Percentiles rank a stretch among this genome's conserved stretches.
Evolutionary conservation across 2,329 filamentous ascomycete species (phyloP).

Genomic region (Colletotrichum sp.): DNA sequence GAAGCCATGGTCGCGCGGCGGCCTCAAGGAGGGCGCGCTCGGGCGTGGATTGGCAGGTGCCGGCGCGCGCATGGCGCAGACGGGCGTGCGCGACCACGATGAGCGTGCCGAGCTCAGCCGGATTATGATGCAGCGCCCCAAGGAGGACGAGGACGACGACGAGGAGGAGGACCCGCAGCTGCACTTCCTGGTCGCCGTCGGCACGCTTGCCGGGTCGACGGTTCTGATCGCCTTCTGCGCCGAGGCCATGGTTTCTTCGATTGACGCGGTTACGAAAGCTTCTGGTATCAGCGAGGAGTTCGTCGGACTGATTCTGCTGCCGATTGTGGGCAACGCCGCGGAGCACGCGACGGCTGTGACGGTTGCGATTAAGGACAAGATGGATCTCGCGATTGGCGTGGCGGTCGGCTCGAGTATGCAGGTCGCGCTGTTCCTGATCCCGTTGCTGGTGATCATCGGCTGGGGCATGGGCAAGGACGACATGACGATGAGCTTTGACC

Average conservation of each 20-base stretch:
- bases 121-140: slow-evolving; percentile 45
- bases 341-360: slow-evolving; percentile 83
- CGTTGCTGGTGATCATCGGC: slow-evolving; percentile 76
- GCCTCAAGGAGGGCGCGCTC: slow-evolving; percentile 36
- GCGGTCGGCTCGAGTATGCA: slow-evolving; percentile 83
- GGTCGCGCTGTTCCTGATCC: slow-evolving; percentile 80
- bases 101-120: slow-evolving; percentile 45
- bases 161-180: slow-evolving; percentile 79
- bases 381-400: slow-evolving; percentile 82
- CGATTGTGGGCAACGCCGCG: slow-evolving; percentile 83
- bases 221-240: slow-evolving; percentile 82
- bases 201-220: slow-evolving; percentile 74
- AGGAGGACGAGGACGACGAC: slow-evolving; percentile 64
- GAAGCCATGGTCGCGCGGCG: slow-evolving; percentile 46
- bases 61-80: slow-evolving; percentile 40
- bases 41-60: slow-evolving; percentile 44
- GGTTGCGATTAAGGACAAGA: slow-evolving; percentile 83
- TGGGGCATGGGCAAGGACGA: slow-evolving; percentile 75
- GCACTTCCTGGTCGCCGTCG: slow-evolving; percentile 72
- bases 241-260: slow-evolving; percentile 78
- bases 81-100: slow-evolving; percentile 39
- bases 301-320: slow-evolving; percentile 79
- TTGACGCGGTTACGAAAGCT: slow-evolving; percentile 67
- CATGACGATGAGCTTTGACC: slow-evolving; percentile 86
- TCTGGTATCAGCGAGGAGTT: slow-evolving; percentile 73